Percentiles rank a stretch among this genome's conserved stretches.
phyloP scores from a whole-genome alignment of 2,329 filamentous ascomycete species.

The Cryphonectria nitschkei region DNA sequence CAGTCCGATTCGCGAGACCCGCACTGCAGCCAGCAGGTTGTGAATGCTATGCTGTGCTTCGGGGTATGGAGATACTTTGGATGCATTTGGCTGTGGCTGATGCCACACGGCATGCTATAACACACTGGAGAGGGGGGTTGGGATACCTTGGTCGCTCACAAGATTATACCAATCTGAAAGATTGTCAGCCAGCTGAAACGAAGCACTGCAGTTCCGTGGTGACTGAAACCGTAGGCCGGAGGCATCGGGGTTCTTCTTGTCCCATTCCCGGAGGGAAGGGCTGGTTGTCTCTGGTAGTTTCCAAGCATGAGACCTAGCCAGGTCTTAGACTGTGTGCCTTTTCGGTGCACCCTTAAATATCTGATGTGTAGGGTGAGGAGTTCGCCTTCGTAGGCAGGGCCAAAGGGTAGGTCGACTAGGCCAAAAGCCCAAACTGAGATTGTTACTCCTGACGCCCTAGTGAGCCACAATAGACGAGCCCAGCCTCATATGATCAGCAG shows the following conservation, averaged over 20 bases:
- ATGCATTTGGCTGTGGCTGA: neutral
- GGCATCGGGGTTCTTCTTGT: neutral
- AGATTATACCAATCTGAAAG: neutral
- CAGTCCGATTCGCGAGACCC: constrained; percentile 2
- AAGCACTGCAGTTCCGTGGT: neutral
- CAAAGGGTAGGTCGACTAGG: neutral
- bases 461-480: neutral
- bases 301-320: neutral
- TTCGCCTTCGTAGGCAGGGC: neutral
- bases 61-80: neutral
- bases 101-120: neutral
- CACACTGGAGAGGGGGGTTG: neutral
- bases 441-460: neutral
- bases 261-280: neutral
- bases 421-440: neutral
- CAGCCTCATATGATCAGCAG: neutral
- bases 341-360: neutral
- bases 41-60: constrained; percentile 1
- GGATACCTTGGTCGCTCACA: neutral
- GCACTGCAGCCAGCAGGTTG: constrained; percentile 7
- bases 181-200: neutral
- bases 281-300: neutral
- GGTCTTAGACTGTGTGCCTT: neutral
- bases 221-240: neutral
- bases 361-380: neutral